Conservation (phyloP, 345 rosid species). For the Angophora floribunda region DNA sequence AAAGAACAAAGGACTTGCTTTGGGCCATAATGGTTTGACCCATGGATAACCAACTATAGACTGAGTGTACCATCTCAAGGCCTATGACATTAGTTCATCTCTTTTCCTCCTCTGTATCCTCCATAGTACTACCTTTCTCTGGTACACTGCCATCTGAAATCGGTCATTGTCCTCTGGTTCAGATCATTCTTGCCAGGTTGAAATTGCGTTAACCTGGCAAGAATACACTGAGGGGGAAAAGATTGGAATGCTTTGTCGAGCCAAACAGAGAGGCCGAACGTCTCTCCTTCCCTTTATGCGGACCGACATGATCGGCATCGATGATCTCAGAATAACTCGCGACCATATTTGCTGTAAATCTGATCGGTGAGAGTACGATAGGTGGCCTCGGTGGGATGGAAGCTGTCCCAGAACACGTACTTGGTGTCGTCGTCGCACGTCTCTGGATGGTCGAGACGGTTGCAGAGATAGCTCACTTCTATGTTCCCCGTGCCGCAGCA, state of each 20-base stretch:
- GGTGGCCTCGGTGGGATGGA: constrained; percentile 59
- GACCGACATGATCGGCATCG: neutral
- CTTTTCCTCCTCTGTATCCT: too few relatives aligned
- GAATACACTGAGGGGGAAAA: neutral
- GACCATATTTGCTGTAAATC: neutral
- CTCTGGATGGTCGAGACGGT: neutral
- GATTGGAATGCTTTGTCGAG: neutral
- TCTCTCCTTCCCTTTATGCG: neutral
- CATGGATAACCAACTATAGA: neutral
- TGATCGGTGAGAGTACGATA: constrained; percentile 12
- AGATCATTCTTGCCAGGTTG: neutral
- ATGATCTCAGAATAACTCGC: neutral
- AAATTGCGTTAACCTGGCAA: neutral
- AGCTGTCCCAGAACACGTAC: constrained; percentile 72
- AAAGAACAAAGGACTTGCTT: neutral
- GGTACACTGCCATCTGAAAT: neutral
- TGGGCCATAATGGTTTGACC: neutral
- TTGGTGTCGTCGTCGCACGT: constrained; percentile 37
- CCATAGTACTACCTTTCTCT: neutral
- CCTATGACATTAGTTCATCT: too few relatives aligned
- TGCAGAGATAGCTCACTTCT: constrained; percentile 48
- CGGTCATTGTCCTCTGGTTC: neutral
- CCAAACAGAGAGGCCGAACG: neutral
- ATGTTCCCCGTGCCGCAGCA: constrained; percentile 69
- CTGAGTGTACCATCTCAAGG: too few relatives aligned